Conservation (phyloP, 441 rosid species). For the Omphalea diandra region DNA sequence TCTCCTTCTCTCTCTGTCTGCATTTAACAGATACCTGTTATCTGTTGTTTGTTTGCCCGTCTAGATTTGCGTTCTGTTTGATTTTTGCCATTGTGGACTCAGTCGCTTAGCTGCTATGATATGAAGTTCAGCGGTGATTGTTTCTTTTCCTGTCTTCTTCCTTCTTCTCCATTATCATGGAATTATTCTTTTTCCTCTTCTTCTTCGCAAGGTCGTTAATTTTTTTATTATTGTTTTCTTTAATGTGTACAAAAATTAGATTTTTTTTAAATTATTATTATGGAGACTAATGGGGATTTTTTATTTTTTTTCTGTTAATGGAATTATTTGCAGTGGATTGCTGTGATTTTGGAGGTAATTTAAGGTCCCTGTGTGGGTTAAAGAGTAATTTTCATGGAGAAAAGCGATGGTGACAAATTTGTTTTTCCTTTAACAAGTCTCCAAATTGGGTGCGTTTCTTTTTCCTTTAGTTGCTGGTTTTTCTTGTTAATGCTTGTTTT, state of each 20-base stretch:
- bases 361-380: slow-evolving; percentile 14
- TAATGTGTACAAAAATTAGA: no score
- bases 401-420: slow-evolving; percentile 38
- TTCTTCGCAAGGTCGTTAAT: slow-evolving; percentile 25
- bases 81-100: background rate
- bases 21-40: background rate
- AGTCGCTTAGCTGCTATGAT: slow-evolving; percentile 17
- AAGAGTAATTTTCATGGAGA: slow-evolving; percentile 48
- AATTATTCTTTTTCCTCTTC: no score
- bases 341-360: slow-evolving; percentile 22
- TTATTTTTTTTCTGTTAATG: background rate
- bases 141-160: slow-evolving; percentile 17
- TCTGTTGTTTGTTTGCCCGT: background rate
- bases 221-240: no score
- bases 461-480: background rate
- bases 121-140: slow-evolving; percentile 41
- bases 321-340: slow-evolving; percentile 27
- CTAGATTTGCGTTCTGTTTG: background rate
- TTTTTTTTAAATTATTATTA: background rate
- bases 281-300: slow-evolving; percentile 5
- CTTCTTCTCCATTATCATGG: slow-evolving; percentile 30
- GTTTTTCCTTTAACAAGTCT: slow-evolving; percentile 81
- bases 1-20: background rate
- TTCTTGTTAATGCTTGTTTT: background rate
- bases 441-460: slow-evolving; percentile 72